A percentile compares a stretch with the other conserved stretches of the same genome.
These are phyloP conservation scores for Manihot esculenta DNA, from an alignment of 441 rosid genomes.

Conservation along the genomic window DNA sequence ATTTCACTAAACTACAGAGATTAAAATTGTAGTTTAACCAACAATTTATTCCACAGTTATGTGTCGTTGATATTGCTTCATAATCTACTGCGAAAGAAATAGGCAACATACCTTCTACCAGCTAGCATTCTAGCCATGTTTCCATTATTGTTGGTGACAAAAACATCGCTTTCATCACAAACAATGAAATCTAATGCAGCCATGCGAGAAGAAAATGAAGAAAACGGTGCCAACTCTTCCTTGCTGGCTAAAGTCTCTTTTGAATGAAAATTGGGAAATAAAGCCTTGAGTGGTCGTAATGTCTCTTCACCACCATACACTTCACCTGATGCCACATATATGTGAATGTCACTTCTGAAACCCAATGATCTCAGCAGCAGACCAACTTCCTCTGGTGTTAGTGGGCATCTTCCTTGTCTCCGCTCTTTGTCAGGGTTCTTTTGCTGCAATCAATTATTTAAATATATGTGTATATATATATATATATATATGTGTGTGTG, in stretches of 20 bases:
- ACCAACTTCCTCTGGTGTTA: conserved; percentile 95
- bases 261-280: conserved; percentile 79
- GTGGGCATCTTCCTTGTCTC: conserved; percentile 91
- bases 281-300: conserved; percentile 69
- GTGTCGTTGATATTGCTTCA: no score
- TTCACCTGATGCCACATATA: conserved; percentile 95
- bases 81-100: background rate
- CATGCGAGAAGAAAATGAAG: conserved; percentile 79
- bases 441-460: conserved; percentile 40
- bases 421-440: conserved; percentile 77
- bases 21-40: no score
- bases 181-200: conserved; percentile 94
- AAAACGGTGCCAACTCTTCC: conserved; percentile 66
- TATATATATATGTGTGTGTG: no score
- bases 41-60: no score
- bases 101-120: conserved; percentile 66
- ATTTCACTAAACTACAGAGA: no score
- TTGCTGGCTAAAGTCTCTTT: conserved; percentile 78
- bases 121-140: conserved; percentile 95
- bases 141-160: conserved; percentile 90
- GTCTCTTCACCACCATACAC: conserved; percentile 92
- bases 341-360: conserved; percentile 71
- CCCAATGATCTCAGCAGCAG: conserved; percentile 92
- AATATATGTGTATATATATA: no score
- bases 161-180: conserved; percentile 88